Conservation (phyloP, 2,329 filamentous ascomycete genomes). For the Pyrenophora tritici-repentis region DNA sequence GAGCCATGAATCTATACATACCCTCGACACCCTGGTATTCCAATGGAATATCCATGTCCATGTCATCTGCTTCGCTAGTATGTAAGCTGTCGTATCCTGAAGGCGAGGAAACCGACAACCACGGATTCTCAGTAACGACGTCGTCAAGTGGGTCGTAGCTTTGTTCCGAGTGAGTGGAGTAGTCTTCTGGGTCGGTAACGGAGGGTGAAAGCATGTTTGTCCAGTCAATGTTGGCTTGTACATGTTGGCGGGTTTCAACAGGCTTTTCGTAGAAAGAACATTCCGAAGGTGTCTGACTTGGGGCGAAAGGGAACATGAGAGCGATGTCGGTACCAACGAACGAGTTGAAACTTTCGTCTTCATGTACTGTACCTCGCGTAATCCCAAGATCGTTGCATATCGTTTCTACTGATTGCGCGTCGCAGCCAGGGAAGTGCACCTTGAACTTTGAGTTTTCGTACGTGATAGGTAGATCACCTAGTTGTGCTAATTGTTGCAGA, state of each 20-base stretch:
- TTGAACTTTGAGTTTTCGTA: conserved; percentile 72
- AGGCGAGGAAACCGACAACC: conserved; percentile 53
- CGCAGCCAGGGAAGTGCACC: conserved; percentile 89
- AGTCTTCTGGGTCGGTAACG: conserved; percentile 41
- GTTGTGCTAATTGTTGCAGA: conserved; percentile 71
- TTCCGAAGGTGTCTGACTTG: conserved; percentile 59
- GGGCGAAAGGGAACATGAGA: conserved; percentile 84
- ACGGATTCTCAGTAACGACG: conserved; percentile 55
- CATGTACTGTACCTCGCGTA: conserved; percentile 73
- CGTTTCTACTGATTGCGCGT: conserved; percentile 77
- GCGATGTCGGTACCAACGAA: conserved; percentile 73
- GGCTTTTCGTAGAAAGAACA: conserved; percentile 53
- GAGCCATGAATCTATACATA: conserved; percentile 68
- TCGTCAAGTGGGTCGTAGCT: conserved; percentile 50
- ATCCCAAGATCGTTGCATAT: conserved; percentile 89
- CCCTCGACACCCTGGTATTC: conserved; percentile 68
- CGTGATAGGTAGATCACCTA: conserved; percentile 84
- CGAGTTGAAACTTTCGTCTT: conserved; percentile 77
- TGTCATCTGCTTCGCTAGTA: conserved; percentile 56
- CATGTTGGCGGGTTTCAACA: conserved; percentile 41
- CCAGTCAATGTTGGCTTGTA: conserved; percentile 57
- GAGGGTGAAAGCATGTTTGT: conserved; percentile 61
- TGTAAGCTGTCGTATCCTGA: conserved; percentile 64
- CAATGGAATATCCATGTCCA: conserved; percentile 50
- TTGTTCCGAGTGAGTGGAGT: conserved; percentile 46